Evolutionary conservation across 1,284 basidiomycete species (phyloP).

Genomic region (Sphaerobolus stellatus): DNA sequence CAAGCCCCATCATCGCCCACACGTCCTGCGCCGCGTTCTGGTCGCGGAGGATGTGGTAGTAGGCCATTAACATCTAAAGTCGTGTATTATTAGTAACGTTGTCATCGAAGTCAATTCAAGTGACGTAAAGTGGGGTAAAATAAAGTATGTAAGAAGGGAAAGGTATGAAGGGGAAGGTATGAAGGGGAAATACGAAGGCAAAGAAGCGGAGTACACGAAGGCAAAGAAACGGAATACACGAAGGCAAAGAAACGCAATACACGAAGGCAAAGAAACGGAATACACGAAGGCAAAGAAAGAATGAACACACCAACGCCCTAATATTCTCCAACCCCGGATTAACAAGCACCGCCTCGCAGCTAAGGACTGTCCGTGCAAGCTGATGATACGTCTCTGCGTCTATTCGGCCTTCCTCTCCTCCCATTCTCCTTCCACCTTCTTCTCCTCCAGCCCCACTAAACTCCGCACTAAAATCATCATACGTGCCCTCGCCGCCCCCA

Average conservation of each 20-base stretch:
- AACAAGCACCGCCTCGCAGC: slow-evolving; percentile 6
- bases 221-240: not conserved
- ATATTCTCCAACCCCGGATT: slow-evolving; percentile 5
- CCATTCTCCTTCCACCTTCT: too few relatives aligned
- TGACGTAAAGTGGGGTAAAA: not conserved
- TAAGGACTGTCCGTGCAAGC: slow-evolving; percentile 3
- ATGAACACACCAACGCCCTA: not conserved
- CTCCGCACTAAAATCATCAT: too few relatives aligned
- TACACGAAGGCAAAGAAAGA: too few relatives aligned
- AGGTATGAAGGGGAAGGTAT: too few relatives aligned
- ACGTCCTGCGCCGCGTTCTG: slow-evolving; percentile 1
- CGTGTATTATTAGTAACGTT: too few relatives aligned
- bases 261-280: too few relatives aligned
- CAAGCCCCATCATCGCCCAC: slow-evolving; percentile 60
- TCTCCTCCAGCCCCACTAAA: too few relatives aligned
- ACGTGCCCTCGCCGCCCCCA: too few relatives aligned
- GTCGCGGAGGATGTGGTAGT: slow-evolving; percentile 1
- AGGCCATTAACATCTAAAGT: not conserved
- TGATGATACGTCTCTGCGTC: slow-evolving; percentile 8
- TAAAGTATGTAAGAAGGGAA: too few relatives aligned
- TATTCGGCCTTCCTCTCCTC: too few relatives aligned
- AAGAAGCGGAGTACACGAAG: too few relatives aligned
- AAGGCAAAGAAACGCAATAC: not conserved
- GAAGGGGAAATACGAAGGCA: not conserved
- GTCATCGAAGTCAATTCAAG: too few relatives aligned